These are phyloP conservation scores for Aureobasidium pullulans DNA, from an alignment of 2,329 filamentous ascomycete genomes.

Conservation along the genomic window DNA sequence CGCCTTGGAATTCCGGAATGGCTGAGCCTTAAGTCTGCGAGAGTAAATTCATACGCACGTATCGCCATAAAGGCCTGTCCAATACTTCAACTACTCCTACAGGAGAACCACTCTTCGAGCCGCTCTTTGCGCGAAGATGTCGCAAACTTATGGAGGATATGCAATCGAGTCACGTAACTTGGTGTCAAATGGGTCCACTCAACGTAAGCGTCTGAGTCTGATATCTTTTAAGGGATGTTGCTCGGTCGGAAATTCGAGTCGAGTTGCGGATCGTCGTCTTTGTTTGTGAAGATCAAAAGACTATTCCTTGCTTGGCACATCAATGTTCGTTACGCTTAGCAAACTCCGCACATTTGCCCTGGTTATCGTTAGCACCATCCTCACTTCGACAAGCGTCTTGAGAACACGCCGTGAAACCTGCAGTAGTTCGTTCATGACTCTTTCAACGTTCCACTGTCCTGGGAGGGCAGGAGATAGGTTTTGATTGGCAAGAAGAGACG, in stretches of 20 bases:
- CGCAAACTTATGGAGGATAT: neutral
- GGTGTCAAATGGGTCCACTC: neutral
- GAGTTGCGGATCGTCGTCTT: conserved; percentile 4
- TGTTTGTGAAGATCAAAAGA: conserved; percentile 4
- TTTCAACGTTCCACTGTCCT: conserved; percentile 4
- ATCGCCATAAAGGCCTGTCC: neutral
- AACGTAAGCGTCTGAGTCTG: neutral
- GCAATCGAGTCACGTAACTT: neutral
- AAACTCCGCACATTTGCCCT: conserved; percentile 4
- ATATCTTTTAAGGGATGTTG: neutral
- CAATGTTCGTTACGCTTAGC: neutral
- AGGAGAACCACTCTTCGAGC: neutral
- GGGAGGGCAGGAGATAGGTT: neutral
- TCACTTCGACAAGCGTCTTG: conserved; percentile 3
- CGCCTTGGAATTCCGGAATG: neutral
- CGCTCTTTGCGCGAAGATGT: neutral
- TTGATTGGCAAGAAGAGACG: conserved; percentile 1
- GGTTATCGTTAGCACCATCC: neutral
- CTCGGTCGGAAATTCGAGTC: neutral
- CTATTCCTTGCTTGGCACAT: neutral
- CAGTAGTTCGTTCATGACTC: conserved; percentile 9
- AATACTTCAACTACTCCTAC: neutral
- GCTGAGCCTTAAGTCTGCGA: neutral
- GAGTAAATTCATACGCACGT: conserved; percentile 2
- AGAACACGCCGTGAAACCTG: neutral